Evolutionary conservation across 106 monocot genomes (phyloP), one percentile per base, ranked within the genome.

Genomic region (Alisma plantagoaquatica): DNA sequence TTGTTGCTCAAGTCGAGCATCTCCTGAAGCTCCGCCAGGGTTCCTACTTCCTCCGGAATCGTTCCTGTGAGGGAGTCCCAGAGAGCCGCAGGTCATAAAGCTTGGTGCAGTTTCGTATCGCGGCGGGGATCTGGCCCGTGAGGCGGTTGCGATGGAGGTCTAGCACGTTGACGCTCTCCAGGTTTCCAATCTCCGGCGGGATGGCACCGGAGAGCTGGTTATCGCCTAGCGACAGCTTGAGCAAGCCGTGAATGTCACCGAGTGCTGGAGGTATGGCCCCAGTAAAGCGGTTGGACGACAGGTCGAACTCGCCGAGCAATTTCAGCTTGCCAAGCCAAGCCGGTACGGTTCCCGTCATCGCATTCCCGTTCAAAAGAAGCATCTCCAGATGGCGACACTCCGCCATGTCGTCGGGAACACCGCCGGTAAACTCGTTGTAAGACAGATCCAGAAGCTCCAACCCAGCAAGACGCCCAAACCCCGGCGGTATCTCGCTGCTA

Each of bases 1-100:
- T 94, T 94, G 2, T 47, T 45, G 50, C 94, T 94, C 68, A 94
- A 35, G 46, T 94, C 87, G 10, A 94, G 63, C 29, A 87, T 71
- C 43, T 75, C 75, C 53, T 94, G 94, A 24, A 94, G 69, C 64
- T 94, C 94, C 27, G 54, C 63, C 25, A 94, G 67, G 27, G 57
- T 22, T 12, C 87, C 75, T 2, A 94, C 21, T 66, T 78, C 83
- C 27, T 67, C 31, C 2, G 94, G 94, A 29, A 94, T 88, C 2
- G 75, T 18, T 3, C 94, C 87, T 12, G 61, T 68, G 31, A 94
- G 44, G 16, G 16, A 41, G 70, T 94, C 38, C 81, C 72, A 0
- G 94, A 72, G 2, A 94, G 66, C 27, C 80, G 53, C 49, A 94
- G 48, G 21, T 94, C 83, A 30, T 65, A 94, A 30, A 94, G 75